Evolutionary conservation across 306 rosid genomes (phyloP).

Genomic region (Pyrus bretschneideri): DNA sequence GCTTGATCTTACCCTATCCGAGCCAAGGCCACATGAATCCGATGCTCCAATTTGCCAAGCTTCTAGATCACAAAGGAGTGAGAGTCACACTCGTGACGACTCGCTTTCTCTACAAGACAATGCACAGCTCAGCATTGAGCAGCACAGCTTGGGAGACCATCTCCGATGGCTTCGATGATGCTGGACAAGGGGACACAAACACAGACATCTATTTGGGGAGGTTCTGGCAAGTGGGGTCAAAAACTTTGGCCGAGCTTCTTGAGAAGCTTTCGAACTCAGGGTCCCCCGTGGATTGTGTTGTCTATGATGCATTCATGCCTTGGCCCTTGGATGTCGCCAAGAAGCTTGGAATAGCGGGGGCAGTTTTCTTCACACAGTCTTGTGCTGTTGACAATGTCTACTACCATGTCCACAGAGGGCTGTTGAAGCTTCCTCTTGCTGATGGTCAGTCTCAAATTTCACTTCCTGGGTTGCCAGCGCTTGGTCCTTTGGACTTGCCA

Average conservation of each 20-base stretch:
- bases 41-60: constrained; percentile 36
- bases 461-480: background rate
- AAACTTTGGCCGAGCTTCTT: constrained; percentile 30
- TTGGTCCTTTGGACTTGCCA: background rate
- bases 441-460: background rate
- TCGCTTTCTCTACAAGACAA: background rate
- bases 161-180: background rate
- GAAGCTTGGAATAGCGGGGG: constrained; percentile 33
- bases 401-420: constrained; percentile 28
- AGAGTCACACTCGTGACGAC: constrained; percentile 28
- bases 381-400: constrained; percentile 34
- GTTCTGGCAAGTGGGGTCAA: constrained; percentile 21
- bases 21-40: constrained; percentile 42
- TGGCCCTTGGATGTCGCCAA: constrained; percentile 48
- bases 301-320: constrained; percentile 33
- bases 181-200: background rate
- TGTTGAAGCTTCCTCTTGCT: constrained; percentile 28
- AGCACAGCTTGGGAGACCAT: background rate
- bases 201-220: constrained; percentile 19
- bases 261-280: constrained; percentile 9
- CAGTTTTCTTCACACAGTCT: constrained; percentile 44
- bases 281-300: constrained; percentile 27
- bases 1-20: constrained; percentile 36
- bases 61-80: constrained; percentile 27
- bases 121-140: background rate